Evolutionary conservation across 495 filamentous ascomycete genomes (phyloP).

Genomic region (Aspergillus campestris): DNA sequence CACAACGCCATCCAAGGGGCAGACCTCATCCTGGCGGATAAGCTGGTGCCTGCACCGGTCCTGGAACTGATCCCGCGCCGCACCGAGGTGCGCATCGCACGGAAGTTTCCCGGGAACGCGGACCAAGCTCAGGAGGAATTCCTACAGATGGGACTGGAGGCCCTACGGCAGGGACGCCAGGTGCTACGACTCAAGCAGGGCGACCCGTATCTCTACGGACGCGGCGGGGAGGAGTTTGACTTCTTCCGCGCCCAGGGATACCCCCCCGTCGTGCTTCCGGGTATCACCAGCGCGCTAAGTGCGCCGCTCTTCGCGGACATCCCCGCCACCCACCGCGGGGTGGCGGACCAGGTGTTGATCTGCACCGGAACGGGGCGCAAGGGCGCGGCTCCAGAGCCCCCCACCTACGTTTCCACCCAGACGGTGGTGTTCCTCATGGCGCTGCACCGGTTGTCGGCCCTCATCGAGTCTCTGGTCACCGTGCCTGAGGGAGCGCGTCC

Average conservation of each 20-base stretch:
- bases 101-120: constrained; percentile 96
- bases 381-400: constrained; percentile 72
- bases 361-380: constrained; percentile 94
- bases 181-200: constrained; percentile 92
- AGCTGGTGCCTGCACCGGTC: constrained; percentile 84
- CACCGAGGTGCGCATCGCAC: constrained; percentile 82
- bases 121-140: constrained; percentile 90
- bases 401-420: constrained; percentile 63
- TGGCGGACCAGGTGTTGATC: constrained; percentile 85
- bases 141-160: constrained; percentile 66
- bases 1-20: constrained; percentile 76
- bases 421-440: constrained; percentile 97
- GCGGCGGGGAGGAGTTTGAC: constrained; percentile 86
- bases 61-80: constrained; percentile 84
- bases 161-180: constrained; percentile 59
- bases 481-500: constrained; percentile 8
- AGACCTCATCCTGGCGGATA: constrained; percentile 88
- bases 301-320: constrained; percentile 85
- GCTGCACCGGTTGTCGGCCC: constrained; percentile 67
- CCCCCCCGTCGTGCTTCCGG: constrained; percentile 67
- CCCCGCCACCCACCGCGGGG: constrained; percentile 78
- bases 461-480: constrained; percentile 58
- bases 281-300: constrained; percentile 78
- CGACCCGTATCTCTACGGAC: constrained; percentile 91
- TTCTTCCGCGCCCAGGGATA: constrained; percentile 72